A percentile compares a stretch with the other conserved stretches of the same genome.
Evolutionary conservation across 352 stramenopile genomes (phyloP).

Genomic region (Globisporangium iwayamae): DNA sequence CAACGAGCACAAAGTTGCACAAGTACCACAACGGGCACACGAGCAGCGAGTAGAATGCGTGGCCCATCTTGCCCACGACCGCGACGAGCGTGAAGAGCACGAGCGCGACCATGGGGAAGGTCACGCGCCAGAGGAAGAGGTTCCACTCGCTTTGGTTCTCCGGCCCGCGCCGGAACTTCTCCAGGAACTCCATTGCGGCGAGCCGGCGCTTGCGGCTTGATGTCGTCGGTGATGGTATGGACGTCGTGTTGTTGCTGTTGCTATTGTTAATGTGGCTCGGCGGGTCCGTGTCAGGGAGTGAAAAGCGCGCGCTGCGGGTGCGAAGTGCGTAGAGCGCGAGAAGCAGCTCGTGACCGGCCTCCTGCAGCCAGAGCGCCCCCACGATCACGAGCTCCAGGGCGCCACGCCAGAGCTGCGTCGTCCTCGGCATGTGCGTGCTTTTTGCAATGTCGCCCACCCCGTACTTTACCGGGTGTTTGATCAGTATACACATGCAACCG

Average conservation of each 20-base stretch:
- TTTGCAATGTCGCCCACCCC: background rate
- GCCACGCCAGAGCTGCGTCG: conserved; percentile 25
- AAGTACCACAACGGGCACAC: conserved; percentile 79
- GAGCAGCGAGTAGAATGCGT: conserved; percentile 61
- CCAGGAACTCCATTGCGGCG: conserved; percentile 49
- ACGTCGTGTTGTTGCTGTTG: conserved; percentile 1
- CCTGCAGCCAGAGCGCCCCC: conserved; percentile 12
- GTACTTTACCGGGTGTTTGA: background rate
- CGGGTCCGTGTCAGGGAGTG: background rate
- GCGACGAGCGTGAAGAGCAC: conserved; percentile 65
- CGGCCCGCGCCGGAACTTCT: conserved; percentile 66
- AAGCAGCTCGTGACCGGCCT: conserved; percentile 16
- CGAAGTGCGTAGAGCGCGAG: conserved; percentile 15
- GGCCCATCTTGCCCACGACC: conserved; percentile 59
- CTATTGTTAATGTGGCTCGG: background rate
- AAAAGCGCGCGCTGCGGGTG: conserved; percentile 8
- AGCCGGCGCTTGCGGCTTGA: background rate
- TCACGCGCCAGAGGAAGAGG: conserved; percentile 73
- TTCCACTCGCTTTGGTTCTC: conserved; percentile 83
- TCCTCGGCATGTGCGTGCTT: background rate
- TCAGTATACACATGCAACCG: background rate
- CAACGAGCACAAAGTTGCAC: conserved; percentile 64
- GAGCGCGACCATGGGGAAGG: conserved; percentile 78
- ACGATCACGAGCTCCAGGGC: conserved; percentile 18
- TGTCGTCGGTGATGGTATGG: conserved; percentile 5